Base-by-base conservation (phyloP, 2,329 filamentous ascomycete genomes). In the Fusarium lyarnte region DNA sequence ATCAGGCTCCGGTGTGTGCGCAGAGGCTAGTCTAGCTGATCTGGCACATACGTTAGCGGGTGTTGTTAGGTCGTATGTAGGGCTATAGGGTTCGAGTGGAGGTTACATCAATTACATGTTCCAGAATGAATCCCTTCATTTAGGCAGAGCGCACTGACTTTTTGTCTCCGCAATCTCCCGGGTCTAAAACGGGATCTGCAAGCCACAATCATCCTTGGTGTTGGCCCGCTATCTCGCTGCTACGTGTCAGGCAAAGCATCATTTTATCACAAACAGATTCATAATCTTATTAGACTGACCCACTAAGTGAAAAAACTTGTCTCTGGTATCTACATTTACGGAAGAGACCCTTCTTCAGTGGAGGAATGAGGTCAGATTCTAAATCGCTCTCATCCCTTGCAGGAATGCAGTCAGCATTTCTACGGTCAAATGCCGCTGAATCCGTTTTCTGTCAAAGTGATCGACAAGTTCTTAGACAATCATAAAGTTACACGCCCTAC, bases 1-100 rank as follows among this genome's bases (percentile, higher is more conserved):
- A 72, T 74, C 59, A 72, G 55, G 55, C 42, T 74, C 19, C 65
- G 72, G 38, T 74, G 72, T 51, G 68, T 74, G 60, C 72, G 63
- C 17, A 51, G 57, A 53, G 45, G 19, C 29, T 35, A 36, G 47
- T 41, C 9, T 41, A 47, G 54, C 23, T 36, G 29, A 35, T 31
- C 42, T 47, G 33, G 31, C 38, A 35, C 23, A 21, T 55, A 4
- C 25, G 16, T 17, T 25, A 43, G 31, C 11, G n/a, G 21, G 14
- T 45, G 25, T 5, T 57, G 39, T 29, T n/a, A 12, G 47, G 47
- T 51, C 17, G 6, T 2, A 51, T 35, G 39, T 55, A 61, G 58
- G 39, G 49, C 58, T 61, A 52, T 45, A 52, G 14, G 58, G 49
- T 49, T 60, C 25, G 17, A 8, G 19, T 63, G 42, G 35, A 54